Percentiles rank a stretch among this genome's conserved stretches.
These are phyloP conservation scores for Plasmodium gaboni DNA, from an alignment of 169 alveolate genomes.

Conservation along the genomic window DNA sequence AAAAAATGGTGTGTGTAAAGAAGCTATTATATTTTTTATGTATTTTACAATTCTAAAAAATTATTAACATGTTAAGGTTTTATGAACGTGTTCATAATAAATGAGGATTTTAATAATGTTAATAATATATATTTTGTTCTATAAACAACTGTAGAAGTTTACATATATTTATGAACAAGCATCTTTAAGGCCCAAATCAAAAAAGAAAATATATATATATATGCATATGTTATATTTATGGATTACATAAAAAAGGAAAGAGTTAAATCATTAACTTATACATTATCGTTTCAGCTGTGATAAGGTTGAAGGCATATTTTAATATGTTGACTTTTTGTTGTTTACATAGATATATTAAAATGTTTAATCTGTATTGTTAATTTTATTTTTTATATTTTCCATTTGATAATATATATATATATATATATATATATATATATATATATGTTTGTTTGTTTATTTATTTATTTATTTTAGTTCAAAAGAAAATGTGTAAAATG, in stretches of 20 bases:
- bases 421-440: no score
- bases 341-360: no score
- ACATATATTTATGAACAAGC: constrained; percentile 60
- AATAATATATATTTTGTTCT: constrained; percentile 44
- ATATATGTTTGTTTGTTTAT: no score
- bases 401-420: background rate
- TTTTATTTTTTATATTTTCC: no score
- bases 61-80: constrained; percentile 22
- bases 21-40: constrained; percentile 13
- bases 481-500: no score
- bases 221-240: background rate
- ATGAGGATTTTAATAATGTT: constrained; percentile 26
- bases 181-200: constrained; percentile 33
- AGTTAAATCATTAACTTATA: no score
- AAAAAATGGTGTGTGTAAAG: constrained; percentile 46
- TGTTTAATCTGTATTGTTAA: no score
- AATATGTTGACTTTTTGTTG: no score
- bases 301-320: no score
- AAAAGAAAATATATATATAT: constrained; percentile 11
- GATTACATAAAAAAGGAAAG: no score
- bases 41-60: constrained; percentile 20
- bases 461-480: no score
- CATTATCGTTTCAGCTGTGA: no score
- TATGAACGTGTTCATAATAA: constrained; percentile 31
- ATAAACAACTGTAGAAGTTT: constrained; percentile 46